Evolutionary conservation across 2,329 filamentous ascomycete genomes (phyloP), one percentile per base, ranked within the genome.

Genomic region (Fusarium compactum): DNA sequence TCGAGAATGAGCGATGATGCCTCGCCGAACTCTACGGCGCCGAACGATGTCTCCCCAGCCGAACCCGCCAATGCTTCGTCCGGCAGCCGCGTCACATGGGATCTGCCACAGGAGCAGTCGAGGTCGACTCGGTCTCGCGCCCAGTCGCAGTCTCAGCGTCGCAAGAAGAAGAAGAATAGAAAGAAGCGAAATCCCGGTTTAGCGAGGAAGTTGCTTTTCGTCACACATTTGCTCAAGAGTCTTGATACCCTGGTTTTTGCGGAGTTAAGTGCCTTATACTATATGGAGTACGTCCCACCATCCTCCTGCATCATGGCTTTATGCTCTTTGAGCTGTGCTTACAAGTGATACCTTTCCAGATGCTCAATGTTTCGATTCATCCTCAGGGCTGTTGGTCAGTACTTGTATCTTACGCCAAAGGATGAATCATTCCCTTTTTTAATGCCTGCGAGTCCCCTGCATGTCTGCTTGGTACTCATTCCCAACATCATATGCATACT

Each of bases 181-280:
- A 81, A 78, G 73, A 80, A 78, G 62, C 77, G 78, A 56, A 78
- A 81, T 56, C 79, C 81, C 54, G 78, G 85, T 69, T 78, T 87
- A 74, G 78, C 80, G 61, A 89, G 86, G 78, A 90, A 90, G 82
- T 81, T 88, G 59, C 80, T 87, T 68, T 89, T 91, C 76, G 80
- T 90, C 72, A 87, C 84, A 43, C 85, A 89, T 71, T 82, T 92
- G 65, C 85, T 90, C 71, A 82, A 83, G 74, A 87, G 85, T 66
- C 81, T 92, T 62, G 90, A 92, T 80, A 85, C 86, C 73, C 75
- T 91, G 47, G 85, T 91, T 51, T 90, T 89, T 77, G 87, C 86
- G 43, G 89, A 92, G 81, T 81, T 92, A 60, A 90, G 87, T 74
- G 84, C 86, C 45, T 73, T 92, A 72, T 92, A 92, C 77, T 92